Evolutionary conservation across 192 early-diverging fungal genomes (phyloP), one percentile per base, ranked within the genome.

Genomic region (Backusella parvicylindrica): DNA sequence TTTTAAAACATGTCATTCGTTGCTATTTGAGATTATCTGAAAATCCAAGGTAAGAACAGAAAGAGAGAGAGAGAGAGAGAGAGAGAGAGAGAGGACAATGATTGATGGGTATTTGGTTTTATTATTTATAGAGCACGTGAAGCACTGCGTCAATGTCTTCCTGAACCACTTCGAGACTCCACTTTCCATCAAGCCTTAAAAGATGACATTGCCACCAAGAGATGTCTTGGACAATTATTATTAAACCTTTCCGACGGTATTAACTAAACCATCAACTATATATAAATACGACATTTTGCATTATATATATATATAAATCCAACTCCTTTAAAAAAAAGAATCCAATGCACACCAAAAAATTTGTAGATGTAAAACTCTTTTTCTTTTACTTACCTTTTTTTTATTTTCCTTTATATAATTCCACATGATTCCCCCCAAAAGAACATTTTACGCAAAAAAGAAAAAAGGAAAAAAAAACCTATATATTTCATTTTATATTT

Each of bases 21-120:
- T 98, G 96, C 70, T 96, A 97, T 78, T 82, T 97, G 72, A 89
- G 97, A 26, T 86, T 99, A 75, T 93, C 94, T 0, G 97, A 99
- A 74, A 97, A 99, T 80, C 91, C 93, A 74, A 86, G 85, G 85
- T 86, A 72, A 74, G 15, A 47, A 47, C 4, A n/a, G 18, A 1
- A 47, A n/a, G 18, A n/a, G 6, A 47, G n/a, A n/a, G n/a, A n/a
- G 5, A 68, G 30, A n/a, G n/a, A n/a, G n/a, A n/a, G n/a, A n/a
- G n/a, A n/a, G n/a, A n/a, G n/a, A n/a, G n/a, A n/a, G n/a, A n/a
- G n/a, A n/a, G n/a, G n/a, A n/a, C n/a, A n/a, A n/a, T n/a, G n/a
- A n/a, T n/a, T n/a, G n/a, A n/a, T n/a, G n/a, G n/a, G n/a, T n/a
- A n/a, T n/a, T n/a, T n/a, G n/a, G n/a, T n/a, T n/a, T n/a, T n/a